phyloP scores from a whole-genome alignment of 225 moss, liverwort and hornwort genomes.

The Marchantia paleacea region DNA sequence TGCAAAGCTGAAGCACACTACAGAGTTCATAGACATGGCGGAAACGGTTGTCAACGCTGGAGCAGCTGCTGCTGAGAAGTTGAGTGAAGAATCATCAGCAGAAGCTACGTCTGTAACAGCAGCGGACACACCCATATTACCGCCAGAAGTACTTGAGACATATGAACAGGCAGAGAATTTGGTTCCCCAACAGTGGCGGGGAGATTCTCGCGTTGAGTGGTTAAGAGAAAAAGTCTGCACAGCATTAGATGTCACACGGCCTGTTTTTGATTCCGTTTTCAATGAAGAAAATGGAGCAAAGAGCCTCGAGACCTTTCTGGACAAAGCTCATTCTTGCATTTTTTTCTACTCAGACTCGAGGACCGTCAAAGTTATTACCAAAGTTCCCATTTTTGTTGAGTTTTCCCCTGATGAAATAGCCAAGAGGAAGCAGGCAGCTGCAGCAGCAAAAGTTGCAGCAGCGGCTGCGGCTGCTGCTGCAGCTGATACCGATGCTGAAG shows the following conservation, averaged over 20 bases:
- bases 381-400: conserved; percentile 32
- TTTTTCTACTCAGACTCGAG: conserved; percentile 42
- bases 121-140: not conserved
- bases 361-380: conserved; percentile 42
- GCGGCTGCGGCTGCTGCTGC: conserved; percentile 23
- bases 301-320: conserved; percentile 41
- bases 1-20: not conserved
- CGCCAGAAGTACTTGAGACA: not conserved
- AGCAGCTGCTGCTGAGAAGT: not conserved
- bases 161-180: not conserved
- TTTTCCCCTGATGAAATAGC: conserved; percentile 29
- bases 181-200: conserved; percentile 41
- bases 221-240: conserved; percentile 56
- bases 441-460: conserved; percentile 4
- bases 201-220: conserved; percentile 62
- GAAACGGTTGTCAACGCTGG: not conserved
- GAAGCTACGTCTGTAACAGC: not conserved
- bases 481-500: conserved; percentile 1
- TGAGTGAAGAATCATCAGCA: not conserved
- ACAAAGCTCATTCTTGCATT: conserved; percentile 37
- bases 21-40: not conserved
- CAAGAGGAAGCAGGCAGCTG: conserved; percentile 30
- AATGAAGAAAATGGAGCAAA: conserved; percentile 33
- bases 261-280: conserved; percentile 44
- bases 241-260: conserved; percentile 37